phyloP scores from a whole-genome alignment of 2,329 filamentous ascomycete genomes.

The Fusarium sp. region DNA sequence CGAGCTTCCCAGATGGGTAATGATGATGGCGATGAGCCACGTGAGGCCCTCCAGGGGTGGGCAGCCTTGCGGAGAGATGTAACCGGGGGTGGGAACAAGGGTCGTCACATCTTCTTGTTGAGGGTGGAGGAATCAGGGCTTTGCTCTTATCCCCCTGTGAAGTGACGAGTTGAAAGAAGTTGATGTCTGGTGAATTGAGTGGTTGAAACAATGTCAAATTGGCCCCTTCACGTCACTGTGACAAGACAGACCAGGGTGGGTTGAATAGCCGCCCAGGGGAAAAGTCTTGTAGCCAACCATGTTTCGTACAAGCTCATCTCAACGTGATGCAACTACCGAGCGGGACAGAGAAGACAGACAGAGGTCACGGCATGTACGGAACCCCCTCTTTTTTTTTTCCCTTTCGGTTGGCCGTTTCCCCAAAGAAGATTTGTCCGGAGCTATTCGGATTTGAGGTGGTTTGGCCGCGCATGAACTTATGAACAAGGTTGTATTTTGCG shows the following conservation, averaged over 20 bases:
- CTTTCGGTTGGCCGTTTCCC: background rate
- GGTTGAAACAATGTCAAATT: conserved; percentile 2
- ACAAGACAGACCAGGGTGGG: background rate
- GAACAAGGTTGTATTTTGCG: conserved; percentile 10
- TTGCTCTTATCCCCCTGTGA: background rate
- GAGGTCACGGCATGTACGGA: background rate
- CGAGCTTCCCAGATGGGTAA: conserved; percentile 42
- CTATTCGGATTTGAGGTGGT: background rate
- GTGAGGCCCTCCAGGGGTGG: conserved; percentile 24
- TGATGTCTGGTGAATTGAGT: background rate
- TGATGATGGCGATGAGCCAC: conserved; percentile 32
- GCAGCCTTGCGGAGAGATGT: conserved; percentile 1
- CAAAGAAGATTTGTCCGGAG: background rate
- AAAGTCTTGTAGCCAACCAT: background rate
- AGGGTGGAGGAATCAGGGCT: background rate
- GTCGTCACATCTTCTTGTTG: background rate
- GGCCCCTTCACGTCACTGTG: conserved; percentile 6
- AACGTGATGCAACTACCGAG: background rate
- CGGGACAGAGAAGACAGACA: background rate
- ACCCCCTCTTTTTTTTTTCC: background rate
- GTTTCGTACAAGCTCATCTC: background rate
- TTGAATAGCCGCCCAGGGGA: background rate
- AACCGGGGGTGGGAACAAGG: background rate
- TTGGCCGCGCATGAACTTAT: background rate
- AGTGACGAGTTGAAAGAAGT: background rate